These are phyloP conservation scores for Purshia tridentata DNA, from an alignment of 306 rosid genomes.

Conservation along the genomic window DNA sequence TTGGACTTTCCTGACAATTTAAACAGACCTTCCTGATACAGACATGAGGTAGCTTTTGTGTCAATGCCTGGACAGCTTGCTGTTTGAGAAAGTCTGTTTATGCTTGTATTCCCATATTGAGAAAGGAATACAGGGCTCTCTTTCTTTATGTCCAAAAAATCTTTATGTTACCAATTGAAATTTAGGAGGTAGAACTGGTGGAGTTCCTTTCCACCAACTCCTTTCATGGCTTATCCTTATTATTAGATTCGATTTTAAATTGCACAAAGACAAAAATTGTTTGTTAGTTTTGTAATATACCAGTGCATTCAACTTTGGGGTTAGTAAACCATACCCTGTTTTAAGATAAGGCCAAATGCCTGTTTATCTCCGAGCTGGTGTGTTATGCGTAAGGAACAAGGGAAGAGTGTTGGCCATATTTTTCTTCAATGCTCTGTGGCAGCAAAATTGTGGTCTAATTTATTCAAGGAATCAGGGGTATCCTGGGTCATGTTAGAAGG, in stretches of 20 bases:
- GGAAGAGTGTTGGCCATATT: too few relatives aligned
- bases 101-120: slow-evolving; percentile 3
- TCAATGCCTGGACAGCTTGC: background rate
- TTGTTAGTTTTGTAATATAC: background rate
- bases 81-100: slow-evolving; percentile 1
- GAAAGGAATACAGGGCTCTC: background rate
- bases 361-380: too few relatives aligned
- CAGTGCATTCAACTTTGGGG: background rate
- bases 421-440: too few relatives aligned
- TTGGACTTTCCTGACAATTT: slow-evolving; percentile 5
- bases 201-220: too few relatives aligned
- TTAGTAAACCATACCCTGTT: too few relatives aligned
- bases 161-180: background rate
- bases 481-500: too few relatives aligned
- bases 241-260: too few relatives aligned
- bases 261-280: background rate
- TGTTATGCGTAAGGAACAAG: too few relatives aligned
- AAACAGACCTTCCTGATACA: background rate
- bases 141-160: background rate
- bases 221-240: too few relatives aligned
- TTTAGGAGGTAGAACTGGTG: background rate
- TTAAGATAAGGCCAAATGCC: too few relatives aligned
- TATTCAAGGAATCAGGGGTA: too few relatives aligned
- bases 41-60: background rate
- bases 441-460: too few relatives aligned